Base-by-base conservation (phyloP, 495 filamentous ascomycete species). In the Zalerion maritima region DNA sequence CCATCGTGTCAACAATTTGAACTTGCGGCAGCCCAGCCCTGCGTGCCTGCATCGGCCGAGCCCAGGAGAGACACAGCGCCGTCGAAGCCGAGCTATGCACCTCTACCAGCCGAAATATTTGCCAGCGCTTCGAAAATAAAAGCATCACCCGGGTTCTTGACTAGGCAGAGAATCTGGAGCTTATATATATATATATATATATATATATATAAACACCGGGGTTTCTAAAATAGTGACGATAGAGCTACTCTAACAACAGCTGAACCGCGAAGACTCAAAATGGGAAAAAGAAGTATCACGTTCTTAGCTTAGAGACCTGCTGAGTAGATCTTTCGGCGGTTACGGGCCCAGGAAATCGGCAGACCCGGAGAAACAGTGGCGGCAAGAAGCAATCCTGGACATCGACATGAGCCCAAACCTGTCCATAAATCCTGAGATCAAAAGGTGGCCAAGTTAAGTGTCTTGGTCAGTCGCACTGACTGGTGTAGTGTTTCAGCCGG, bases 351-450 rank as follows among this genome's bases (percentile, higher is more conserved):
- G n/a, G n/a, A n/a, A n/a, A n/a, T n/a, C n/a, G n/a, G n/a, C n/a
- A n/a, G n/a, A n/a, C n/a, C n/a, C n/a, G n/a, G n/a, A n/a, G n/a
- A n/a, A n/a, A n/a, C n/a, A n/a, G n/a, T n/a, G n/a, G n/a, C n/a
- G n/a, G n/a, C n/a, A n/a, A n/a, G n/a, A n/a, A n/a, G n/a, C n/a
- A n/a, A n/a, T n/a, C n/a, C n/a, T n/a, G n/a, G n/a, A n/a, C n/a
- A n/a, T n/a, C n/a, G n/a, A n/a, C n/a, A n/a, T n/a, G n/a, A n/a
- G n/a, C n/a, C 59, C 61, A 0, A 65, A 65, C 37, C 26, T 65
- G 3, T 62, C 61, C 0, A 44, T 65, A 44, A 65, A 63, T 19
- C 55, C 60, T 33, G 58, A 58, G 0, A 61, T 60, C 24, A 49
- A n/a, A n/a, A n/a, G n/a, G n/a, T n/a, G 20, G 13, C 18, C 21